phyloP scores from a whole-genome alignment of 208 protist species.

The Leishmania mexicana region DNA sequence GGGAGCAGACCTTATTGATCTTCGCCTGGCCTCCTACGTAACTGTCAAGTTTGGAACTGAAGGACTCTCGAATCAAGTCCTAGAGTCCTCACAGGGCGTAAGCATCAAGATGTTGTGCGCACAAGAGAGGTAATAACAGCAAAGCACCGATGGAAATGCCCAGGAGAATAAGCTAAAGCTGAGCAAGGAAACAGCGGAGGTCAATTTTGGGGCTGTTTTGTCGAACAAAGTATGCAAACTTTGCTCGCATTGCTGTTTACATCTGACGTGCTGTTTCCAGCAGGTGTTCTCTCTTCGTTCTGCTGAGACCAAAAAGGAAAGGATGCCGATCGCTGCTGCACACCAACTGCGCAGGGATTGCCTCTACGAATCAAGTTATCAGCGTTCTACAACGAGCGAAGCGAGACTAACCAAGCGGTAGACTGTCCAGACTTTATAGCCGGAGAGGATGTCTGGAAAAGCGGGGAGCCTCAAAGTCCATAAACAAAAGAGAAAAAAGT shows the following conservation, averaged over 20 bases:
- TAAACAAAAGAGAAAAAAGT: not conserved
- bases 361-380: not conserved
- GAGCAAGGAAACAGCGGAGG: not conserved
- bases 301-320: not conserved
- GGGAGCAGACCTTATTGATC: not conserved
- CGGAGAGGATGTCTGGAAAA: not conserved
- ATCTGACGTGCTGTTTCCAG: not conserved
- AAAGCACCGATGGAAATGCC: not conserved
- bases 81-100: not conserved
- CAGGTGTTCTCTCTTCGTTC: not conserved
- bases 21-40: not conserved
- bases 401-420: not conserved
- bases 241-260: not conserved
- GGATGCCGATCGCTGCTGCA: not conserved
- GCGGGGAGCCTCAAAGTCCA: not conserved
- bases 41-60: not conserved
- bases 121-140: not conserved
- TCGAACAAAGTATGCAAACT: not conserved
- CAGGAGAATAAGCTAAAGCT: not conserved
- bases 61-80: not conserved
- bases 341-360: not conserved
- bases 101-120: not conserved
- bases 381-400: not conserved
- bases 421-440: not conserved
- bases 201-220: not conserved